phyloP scores from a whole-genome alignment of 148 eudicot genomes.

The Heliosperma pusillum region DNA sequence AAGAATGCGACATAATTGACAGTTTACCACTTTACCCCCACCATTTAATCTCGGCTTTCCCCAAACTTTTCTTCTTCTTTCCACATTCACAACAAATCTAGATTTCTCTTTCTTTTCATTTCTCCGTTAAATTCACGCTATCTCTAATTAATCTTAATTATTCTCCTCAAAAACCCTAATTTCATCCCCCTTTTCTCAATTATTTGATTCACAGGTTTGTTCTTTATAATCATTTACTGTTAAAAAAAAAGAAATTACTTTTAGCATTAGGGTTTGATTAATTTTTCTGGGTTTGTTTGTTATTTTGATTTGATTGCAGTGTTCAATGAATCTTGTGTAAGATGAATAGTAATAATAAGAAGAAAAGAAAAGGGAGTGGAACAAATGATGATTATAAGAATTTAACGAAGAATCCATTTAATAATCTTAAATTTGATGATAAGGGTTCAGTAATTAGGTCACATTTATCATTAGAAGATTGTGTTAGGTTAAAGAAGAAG shows the following conservation, averaged over 20 bases:
- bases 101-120: too few relatives aligned
- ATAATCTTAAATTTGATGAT: conserved; percentile 32
- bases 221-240: not conserved
- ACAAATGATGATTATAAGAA: conserved; percentile 25
- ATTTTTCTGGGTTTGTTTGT: not conserved
- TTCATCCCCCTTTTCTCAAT: not conserved
- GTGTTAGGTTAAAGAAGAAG: conserved; percentile 57
- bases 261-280: not conserved
- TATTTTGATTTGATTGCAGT: not conserved
- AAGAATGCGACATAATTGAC: too few relatives aligned
- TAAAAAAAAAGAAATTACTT: too few relatives aligned
- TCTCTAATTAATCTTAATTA: not conserved
- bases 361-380: conserved; percentile 82
- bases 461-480: conserved; percentile 65
- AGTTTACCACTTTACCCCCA: too few relatives aligned
- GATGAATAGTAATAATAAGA: conserved; percentile 42
- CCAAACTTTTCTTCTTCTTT: too few relatives aligned
- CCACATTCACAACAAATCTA: too few relatives aligned
- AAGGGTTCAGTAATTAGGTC: conserved; percentile 44
- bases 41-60: too few relatives aligned
- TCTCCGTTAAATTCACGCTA: not conserved
- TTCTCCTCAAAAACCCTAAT: conserved; percentile 3
- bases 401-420: conserved; percentile 6
- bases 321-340: not conserved
- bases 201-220: conserved; percentile 12